These are phyloP conservation scores for Beauveria brongniartii DNA, from an alignment of 2,329 filamentous ascomycete genomes.

Conservation along the genomic window DNA sequence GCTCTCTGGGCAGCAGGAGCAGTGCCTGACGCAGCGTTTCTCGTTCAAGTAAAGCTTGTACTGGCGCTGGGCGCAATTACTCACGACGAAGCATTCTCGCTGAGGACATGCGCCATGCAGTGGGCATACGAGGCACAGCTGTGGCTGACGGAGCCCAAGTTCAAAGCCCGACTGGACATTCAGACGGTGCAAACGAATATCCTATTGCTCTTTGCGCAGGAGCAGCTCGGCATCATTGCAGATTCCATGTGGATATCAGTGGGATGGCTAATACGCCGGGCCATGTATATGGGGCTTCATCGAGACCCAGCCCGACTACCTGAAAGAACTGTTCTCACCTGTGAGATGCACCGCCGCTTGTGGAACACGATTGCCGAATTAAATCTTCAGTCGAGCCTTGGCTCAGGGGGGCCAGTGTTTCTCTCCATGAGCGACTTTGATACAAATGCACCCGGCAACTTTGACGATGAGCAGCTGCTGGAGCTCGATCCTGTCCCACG, in stretches of 20 bases:
- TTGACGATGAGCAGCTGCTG: slow-evolving; percentile 40
- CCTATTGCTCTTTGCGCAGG: slow-evolving; percentile 35
- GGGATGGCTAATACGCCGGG: slow-evolving; percentile 35
- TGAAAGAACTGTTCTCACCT: slow-evolving; percentile 24
- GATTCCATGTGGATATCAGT: slow-evolving; percentile 41
- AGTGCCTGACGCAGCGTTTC: slow-evolving; percentile 32
- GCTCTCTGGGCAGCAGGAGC: slow-evolving; percentile 34
- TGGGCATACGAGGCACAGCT: slow-evolving; percentile 52
- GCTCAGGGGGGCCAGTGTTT: slow-evolving; percentile 37
- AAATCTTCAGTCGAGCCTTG: slow-evolving; percentile 35
- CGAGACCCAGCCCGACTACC: slow-evolving; percentile 36
- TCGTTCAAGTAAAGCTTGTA: slow-evolving; percentile 50
- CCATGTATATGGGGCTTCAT: slow-evolving; percentile 43
- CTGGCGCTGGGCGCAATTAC: slow-evolving; percentile 47
- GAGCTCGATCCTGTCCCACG: slow-evolving; percentile 23
- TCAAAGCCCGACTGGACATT: slow-evolving; percentile 43
- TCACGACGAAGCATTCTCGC: slow-evolving; percentile 41
- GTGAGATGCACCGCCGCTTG: slow-evolving; percentile 41
- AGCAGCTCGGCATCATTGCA: slow-evolving; percentile 29
- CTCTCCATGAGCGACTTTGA: slow-evolving; percentile 39
- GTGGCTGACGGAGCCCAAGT: slow-evolving; percentile 44
- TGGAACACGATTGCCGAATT: slow-evolving; percentile 48
- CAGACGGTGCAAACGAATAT: slow-evolving; percentile 41
- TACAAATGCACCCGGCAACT: slow-evolving; percentile 39
- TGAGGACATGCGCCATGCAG: slow-evolving; percentile 39